Base-by-base conservation (phyloP, 1,284 basidiomycete genomes). In the Melampsora larici-populina region DNA sequence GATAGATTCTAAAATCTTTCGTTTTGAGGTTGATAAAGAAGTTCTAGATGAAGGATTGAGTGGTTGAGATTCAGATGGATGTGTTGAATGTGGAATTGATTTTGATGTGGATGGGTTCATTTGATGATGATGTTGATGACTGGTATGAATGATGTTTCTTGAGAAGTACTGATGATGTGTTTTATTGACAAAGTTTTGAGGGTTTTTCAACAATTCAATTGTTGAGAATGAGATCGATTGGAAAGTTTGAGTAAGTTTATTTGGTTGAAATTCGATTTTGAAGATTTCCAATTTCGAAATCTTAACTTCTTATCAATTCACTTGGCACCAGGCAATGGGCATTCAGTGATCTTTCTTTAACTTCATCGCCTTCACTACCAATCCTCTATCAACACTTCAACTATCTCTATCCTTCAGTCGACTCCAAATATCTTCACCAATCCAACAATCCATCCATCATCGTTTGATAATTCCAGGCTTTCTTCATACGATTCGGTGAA, bases 1-100 rank as follows among this genome's bases (percentile, higher is more conserved):
- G 76, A 92, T 87, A 82, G 91, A 90, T 43, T 89, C 87, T 64
- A 92, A 86, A 49, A 91, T 91, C 49, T 88, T 89, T n/a, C 89
- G 51, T 55, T 36, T 36, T 24, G 51, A 24, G 51, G 3, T 55
- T 55, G 17, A 24, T 55, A 24, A 55, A 5, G 51, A 21, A 36
- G 36, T 4, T 4, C 36, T 36, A n/a, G n/a, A n/a, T 36, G 36
- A 36, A 4, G 36, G 36, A 36, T 36, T 36, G 36, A 36, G 36
- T 36, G 36, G 36, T 36, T 36, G 36, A 36, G 36, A 36, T 36
- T 36, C 36, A 4, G 9, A 36, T 36, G 36, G 36, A 36, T 36
- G 36, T n/a, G n/a, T n/a, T n/a, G n/a, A n/a, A 36, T 36, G 3
- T 36, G 3, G 36, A 36, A 4, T 36, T 36, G 36, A 36, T 36